Evolutionary conservation across 148 eudicot species (phyloP).

Genomic region (Arbutus unedo): DNA sequence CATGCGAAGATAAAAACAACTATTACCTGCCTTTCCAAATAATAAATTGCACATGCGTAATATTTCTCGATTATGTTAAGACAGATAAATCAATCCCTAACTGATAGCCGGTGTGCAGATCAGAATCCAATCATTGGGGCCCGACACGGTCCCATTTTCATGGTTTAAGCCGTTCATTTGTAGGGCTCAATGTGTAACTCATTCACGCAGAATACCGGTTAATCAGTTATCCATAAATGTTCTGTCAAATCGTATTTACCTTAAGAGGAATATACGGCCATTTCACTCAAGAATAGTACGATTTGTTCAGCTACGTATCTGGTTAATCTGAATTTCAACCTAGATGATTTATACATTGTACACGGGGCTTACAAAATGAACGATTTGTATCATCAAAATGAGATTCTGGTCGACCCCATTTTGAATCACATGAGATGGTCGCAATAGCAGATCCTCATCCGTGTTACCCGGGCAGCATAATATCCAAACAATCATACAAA

Average conservation of each 20-base stretch:
- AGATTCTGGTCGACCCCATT: background rate
- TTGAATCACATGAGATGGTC: background rate
- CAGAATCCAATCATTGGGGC: background rate
- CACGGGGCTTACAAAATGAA: background rate
- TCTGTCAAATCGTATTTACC: too few species aligned
- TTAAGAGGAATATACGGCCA: too few species aligned
- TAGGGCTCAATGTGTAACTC: background rate
- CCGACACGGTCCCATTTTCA: background rate
- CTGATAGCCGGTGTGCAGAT: background rate
- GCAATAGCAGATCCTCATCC: background rate
- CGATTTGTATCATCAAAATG: background rate
- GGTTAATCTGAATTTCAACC: background rate
- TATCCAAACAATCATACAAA: background rate
- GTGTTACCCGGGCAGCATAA: background rate
- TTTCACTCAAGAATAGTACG: background rate
- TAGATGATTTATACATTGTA: background rate
- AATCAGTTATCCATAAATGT: background rate
- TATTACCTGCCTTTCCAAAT: background rate
- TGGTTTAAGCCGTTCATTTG: background rate
- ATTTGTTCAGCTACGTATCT: background rate
- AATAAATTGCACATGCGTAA: background rate
- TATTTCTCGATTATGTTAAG: background rate
- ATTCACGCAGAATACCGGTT: background rate
- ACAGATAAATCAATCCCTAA: background rate
- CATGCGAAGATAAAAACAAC: background rate